A percentile compares a stretch with the other conserved stretches of the same genome.
Evolutionary conservation across 805 yeast species (phyloP).

Genomic region (Candida methanosorbosa): DNA sequence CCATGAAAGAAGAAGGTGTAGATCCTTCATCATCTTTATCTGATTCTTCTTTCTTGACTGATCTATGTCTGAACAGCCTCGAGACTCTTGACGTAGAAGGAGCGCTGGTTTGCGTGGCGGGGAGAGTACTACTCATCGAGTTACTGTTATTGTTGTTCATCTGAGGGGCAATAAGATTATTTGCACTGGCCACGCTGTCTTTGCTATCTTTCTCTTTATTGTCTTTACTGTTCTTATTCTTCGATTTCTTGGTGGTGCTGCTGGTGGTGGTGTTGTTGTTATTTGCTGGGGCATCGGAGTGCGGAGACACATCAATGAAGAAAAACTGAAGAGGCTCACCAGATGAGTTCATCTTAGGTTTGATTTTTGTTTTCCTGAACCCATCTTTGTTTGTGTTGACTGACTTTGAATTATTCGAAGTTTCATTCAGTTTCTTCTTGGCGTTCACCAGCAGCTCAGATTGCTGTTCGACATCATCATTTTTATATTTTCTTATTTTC

Average conservation of each 20-base stretch:
- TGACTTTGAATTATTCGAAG: conserved; percentile 9
- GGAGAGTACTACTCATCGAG: no score
- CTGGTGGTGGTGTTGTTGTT: no score
- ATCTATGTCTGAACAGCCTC: conserved; percentile 10
- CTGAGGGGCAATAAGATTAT: no score
- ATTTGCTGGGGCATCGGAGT: no score
- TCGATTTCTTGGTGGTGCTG: no score
- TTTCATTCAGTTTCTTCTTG: conserved; percentile 6
- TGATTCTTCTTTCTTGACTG: conserved; percentile 7
- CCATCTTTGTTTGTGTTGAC: conserved; percentile 18
- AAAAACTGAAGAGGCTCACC: conserved; percentile 24
- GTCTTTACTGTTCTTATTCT: conserved; percentile 4
- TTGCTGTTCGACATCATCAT: conserved; percentile 24
- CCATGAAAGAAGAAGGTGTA: no score
- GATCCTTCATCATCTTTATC: no score
- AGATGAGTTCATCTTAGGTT: conserved; percentile 23
- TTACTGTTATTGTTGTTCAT: no score
- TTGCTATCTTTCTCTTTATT: no score
- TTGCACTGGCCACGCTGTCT: no score
- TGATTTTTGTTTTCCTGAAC: conserved; percentile 16
- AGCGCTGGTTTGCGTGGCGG: no score
- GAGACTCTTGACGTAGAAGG: conserved; percentile 12
- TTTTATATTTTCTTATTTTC: conserved; percentile 21
- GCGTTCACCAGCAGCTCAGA: conserved; percentile 20
- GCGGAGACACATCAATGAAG: conserved; percentile 18